Evolutionary conservation across 1,284 basidiomycete genomes (phyloP), one percentile per base, ranked within the genome.

Genomic region (Athelia sp.): DNA sequence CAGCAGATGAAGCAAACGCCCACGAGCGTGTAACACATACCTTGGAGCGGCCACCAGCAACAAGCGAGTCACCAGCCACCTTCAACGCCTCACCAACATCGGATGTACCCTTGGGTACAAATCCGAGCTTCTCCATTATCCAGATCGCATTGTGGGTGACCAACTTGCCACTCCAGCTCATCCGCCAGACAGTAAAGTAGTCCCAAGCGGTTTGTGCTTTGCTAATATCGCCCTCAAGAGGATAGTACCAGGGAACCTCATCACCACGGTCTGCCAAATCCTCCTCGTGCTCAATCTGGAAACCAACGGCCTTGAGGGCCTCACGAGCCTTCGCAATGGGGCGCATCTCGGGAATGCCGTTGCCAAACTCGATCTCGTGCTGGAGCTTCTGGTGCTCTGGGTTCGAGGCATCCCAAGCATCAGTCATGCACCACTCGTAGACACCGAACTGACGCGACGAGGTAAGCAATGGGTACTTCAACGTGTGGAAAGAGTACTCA

Each of bases 361-460:
- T 94, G 43, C 96, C 96, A 49, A 98, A 74, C 66, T 94, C 92
- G 55, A 95, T 86, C 50, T 79, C 84, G 74, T 98, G 94, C 17
- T 93, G 90, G 54, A 99, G 85, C 51, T 82, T 81, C 74, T 95
- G 95, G 81, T 99, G 96, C 55, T 82, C 71, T 15, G 94, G 89
- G 68, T 81, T 90, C 13, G 84, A 83, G 2, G 90, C 78, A 67
- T 99, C 91, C 90, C 93, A 99, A 10, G 69, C 68, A 67, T 98
- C 95, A 44, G 96, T 98, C 95, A 99, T 98, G 71, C 87, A 90
- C 96, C 96, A 99, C 67, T 98, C 96, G 72, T 98, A 98, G 42
- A 98, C 87, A 65, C 94, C 95, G 67, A 98, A 98, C 89, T 93
- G 43, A 32, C n/a, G 3, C 47, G 56, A 29, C 4, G 6, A 19